Evolutionary conservation across 495 filamentous ascomycete genomes (phyloP).

Genomic region (Barbatosphaeria neglecta): DNA sequence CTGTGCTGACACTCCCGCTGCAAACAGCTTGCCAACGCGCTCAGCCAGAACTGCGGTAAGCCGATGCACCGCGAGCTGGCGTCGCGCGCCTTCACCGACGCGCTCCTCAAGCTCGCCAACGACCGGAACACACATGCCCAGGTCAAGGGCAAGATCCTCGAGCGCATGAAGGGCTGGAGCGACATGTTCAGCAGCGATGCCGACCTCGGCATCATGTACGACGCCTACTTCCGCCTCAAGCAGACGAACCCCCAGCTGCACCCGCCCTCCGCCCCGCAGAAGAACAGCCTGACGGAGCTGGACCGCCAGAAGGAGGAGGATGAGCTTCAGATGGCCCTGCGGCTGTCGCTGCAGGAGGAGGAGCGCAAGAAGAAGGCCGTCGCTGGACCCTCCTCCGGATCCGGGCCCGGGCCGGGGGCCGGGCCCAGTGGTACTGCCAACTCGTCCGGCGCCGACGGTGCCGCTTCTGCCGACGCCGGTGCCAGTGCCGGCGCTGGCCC

Average conservation of each 20-base stretch:
- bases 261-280: conserved; percentile 83
- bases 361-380: conserved; percentile 34
- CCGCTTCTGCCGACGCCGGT: conserved; percentile 10
- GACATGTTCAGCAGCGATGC: conserved; percentile 87
- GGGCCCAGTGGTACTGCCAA: no score
- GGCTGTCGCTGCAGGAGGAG: conserved; percentile 80
- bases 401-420: no score
- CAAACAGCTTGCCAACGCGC: conserved; percentile 70
- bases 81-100: conserved; percentile 91
- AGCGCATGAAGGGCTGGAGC: conserved; percentile 92
- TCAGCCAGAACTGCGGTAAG: conserved; percentile 88
- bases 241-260: conserved; percentile 77
- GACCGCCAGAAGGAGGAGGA: conserved; percentile 96
- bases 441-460: conserved; percentile 6
- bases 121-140: conserved; percentile 94
- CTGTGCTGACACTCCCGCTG: background rate
- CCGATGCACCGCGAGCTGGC: conserved; percentile 89
- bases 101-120: conserved; percentile 75
- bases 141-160: conserved; percentile 93
- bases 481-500: conserved; percentile 18
- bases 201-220: conserved; percentile 95
- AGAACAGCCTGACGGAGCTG: conserved; percentile 75
- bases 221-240: conserved; percentile 84
- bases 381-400: conserved; percentile 22
- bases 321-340: conserved; percentile 91